Base-by-base conservation (phyloP, 768 basidiomycete species). In the Amanita phalloides region DNA sequence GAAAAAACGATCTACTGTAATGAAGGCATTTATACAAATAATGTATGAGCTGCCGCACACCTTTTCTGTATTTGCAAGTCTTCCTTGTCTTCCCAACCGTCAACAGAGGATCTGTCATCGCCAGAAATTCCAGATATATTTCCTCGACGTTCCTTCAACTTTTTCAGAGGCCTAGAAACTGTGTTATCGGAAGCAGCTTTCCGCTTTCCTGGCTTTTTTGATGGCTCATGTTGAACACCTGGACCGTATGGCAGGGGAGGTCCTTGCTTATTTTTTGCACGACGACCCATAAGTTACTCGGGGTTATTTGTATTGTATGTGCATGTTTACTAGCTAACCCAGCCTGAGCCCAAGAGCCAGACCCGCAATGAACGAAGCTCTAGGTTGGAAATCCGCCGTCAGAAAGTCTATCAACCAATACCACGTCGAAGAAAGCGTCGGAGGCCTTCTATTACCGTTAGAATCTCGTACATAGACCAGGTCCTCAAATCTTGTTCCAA, bases 361-460 rank as follows among this genome's bases (percentile, higher is more conserved):
- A 7, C 94, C 94, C 3, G 82, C 90, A 32, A 92, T 59, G 67
- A 96, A 96, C 11, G 87, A 84, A 1, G 92, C 93, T 55, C 93
- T 71, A 41, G 84, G 86, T 61, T 92, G 94, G 67, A 97, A 94
- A 63, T 96, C 90, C 6, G 92, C 88, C 0, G 87, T 89, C 64
- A 97, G 68, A 69, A 97, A 96, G 65, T 90, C 72, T 21, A 86
- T 64, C 21, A 83, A 57, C 76, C 82, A 82, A 36, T 62, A 73
- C 78, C 86, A 90, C 23, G 86, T 60, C 2, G 81, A 77, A 17
- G 64, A 63, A 49, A 90, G 64, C 3, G 79, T 89, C 1, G 88
- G 86, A 3, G 90, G 74, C 46, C 67, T 74, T 54, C 62, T 73
- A 8, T 62, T 62, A 2, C 84, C 85, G 0, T 71, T 64, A 6